Evolutionary conservation across 1,139 yeast genomes (phyloP).

Genomic region (Candida tetrigidarum): DNA sequence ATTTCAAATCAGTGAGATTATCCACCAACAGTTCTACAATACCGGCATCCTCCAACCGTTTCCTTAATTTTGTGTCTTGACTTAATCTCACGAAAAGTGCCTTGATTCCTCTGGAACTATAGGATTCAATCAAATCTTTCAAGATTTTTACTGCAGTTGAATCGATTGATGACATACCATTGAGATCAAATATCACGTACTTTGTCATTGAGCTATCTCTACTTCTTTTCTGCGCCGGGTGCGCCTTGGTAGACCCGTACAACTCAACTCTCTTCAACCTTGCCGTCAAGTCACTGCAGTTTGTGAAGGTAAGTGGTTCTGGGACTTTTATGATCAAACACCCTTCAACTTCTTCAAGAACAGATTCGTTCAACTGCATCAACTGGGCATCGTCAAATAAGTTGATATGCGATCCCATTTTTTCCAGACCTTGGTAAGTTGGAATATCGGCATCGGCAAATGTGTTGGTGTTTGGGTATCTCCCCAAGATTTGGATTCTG

Average conservation of each 20-base stretch:
- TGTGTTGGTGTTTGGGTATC: conserved; percentile 75
- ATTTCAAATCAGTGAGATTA: conserved; percentile 32
- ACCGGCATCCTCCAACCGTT: conserved; percentile 36
- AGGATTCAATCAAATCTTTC: conserved; percentile 58
- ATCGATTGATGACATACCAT: conserved; percentile 88
- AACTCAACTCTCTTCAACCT: conserved; percentile 78
- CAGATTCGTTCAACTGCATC: conserved; percentile 42
- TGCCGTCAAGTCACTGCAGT: conserved; percentile 79
- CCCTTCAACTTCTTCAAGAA: conserved; percentile 78
- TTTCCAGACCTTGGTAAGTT: conserved; percentile 18
- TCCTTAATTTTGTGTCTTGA: conserved; percentile 35
- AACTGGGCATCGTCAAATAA: conserved; percentile 41
- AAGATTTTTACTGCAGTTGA: conserved; percentile 86
- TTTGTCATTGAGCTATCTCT: conserved; percentile 59
- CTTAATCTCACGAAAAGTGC: conserved; percentile 72
- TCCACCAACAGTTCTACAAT: conserved; percentile 29
- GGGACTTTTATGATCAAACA: conserved; percentile 87
- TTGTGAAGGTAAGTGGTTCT: conserved; percentile 92
- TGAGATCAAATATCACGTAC: conserved; percentile 77
- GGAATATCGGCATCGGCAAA: conserved; percentile 77
- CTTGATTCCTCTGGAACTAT: conserved; percentile 57
- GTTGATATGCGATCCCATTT: conserved; percentile 21
- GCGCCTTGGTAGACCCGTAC: conserved; percentile 83
- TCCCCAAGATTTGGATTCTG: conserved; percentile 85
- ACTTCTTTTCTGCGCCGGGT: conserved; percentile 74